Evolutionary conservation across 305 asterid genomes (phyloP).

Genomic region (Solanum hybrid): DNA sequence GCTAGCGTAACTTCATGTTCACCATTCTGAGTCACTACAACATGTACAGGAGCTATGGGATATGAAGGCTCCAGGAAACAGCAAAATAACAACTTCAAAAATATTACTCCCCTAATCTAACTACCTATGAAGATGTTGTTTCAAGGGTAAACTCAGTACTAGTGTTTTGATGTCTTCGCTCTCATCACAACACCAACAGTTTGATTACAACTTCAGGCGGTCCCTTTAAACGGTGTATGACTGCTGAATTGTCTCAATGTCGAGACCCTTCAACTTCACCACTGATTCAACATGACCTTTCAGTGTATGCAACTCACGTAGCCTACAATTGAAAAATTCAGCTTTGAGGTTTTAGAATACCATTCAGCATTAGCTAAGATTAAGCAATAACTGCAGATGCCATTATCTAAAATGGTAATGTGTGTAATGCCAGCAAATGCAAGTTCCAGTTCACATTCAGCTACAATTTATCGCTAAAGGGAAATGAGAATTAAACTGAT

Average conservation of each 20-base stretch:
- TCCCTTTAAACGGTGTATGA: conserved; percentile 74
- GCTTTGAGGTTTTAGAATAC: background rate
- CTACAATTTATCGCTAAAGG: background rate
- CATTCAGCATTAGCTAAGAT: background rate
- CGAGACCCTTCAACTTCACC: conserved; percentile 90
- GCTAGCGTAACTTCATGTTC: conserved; percentile 14
- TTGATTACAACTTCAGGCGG: conserved; percentile 3
- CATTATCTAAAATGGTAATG: background rate
- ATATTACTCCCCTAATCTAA: background rate
- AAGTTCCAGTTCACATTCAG: background rate
- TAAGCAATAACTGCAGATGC: background rate
- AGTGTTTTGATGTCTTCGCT: conserved; percentile 9
- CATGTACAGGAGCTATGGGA: conserved; percentile 3
- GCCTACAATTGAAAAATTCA: conserved; percentile 25
- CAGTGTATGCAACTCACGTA: conserved; percentile 75
- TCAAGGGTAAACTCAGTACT: conserved; percentile 8
- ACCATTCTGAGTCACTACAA: conserved; percentile 4
- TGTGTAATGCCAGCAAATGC: background rate
- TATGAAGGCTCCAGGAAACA: background rate
- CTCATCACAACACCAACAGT: background rate
- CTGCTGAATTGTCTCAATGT: conserved; percentile 91
- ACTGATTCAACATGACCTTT: conserved; percentile 96
- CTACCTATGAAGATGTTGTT: conserved; percentile 5
- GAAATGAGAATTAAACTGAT: background rate
- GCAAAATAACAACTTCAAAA: background rate